Conservation (phyloP, 768 basidiomycete species). For the Suillus decipiens region DNA sequence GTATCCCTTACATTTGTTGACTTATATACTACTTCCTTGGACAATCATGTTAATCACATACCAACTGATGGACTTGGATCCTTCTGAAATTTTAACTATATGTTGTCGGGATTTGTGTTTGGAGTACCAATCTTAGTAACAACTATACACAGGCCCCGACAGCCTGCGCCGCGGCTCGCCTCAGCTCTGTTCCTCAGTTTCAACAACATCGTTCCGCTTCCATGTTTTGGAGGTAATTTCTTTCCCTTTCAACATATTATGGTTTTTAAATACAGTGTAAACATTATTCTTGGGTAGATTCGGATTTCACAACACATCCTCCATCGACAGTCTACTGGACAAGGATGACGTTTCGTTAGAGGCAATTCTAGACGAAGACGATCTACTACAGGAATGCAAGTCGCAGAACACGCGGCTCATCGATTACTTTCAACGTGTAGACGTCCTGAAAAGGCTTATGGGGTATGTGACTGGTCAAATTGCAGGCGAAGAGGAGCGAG, state of each 20-base stretch:
- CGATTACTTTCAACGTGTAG: conserved; percentile 81
- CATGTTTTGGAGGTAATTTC: conserved; percentile 53
- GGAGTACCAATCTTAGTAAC: conserved; percentile 28
- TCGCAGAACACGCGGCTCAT: conserved; percentile 87
- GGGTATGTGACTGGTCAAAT: conserved; percentile 88
- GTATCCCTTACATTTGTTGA: conserved; percentile 23
- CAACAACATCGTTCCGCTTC: conserved; percentile 16
- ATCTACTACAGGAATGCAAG: conserved; percentile 94
- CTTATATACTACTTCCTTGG: conserved; percentile 11
- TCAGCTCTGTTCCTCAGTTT: conserved; percentile 9
- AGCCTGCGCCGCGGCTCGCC: background rate
- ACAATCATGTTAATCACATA: conserved; percentile 25
- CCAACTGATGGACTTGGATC: conserved; percentile 16
- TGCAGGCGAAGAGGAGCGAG: conserved; percentile 77
- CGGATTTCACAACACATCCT: conserved; percentile 85
- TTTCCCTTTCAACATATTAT: conserved; percentile 1
- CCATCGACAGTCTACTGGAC: conserved; percentile 88
- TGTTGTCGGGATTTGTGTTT: conserved; percentile 7
- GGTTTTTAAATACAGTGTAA: conserved; percentile 10
- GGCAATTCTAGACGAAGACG: conserved; percentile 90
- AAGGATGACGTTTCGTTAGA: conserved; percentile 89
- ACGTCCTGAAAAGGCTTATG: conserved; percentile 77
- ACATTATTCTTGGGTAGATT: conserved; percentile 54
- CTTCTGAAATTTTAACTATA: conserved; percentile 7
- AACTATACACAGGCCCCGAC: conserved; percentile 14